Conservation (phyloP, 78 protist genomes). For the Dictyostelium purpureum region DNA sequence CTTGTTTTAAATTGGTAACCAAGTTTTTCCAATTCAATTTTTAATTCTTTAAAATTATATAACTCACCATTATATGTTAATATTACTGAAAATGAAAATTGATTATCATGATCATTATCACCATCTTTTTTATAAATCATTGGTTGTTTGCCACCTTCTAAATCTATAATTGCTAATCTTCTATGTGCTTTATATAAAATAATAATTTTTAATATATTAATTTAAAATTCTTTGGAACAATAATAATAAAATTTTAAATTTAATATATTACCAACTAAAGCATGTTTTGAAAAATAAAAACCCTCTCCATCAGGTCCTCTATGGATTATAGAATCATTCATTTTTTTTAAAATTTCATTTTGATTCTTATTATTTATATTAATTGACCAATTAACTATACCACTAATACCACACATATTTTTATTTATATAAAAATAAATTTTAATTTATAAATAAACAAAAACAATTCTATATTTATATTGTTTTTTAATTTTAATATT, state of each 20-base stretch:
- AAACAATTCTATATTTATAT: no score
- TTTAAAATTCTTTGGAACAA: no score
- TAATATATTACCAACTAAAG: background rate
- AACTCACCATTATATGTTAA: background rate
- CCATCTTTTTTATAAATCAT: background rate
- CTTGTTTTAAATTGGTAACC: background rate
- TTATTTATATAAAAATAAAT: no score
- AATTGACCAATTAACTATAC: background rate
- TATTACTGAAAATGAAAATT: background rate
- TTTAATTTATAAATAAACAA: no score
- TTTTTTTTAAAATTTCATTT: background rate
- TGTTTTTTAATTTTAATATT: no score
- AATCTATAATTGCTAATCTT: background rate
- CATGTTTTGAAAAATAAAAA: background rate
- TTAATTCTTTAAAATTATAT: background rate
- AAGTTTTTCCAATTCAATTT: no score
- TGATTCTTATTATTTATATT: background rate
- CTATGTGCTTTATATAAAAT: no score
- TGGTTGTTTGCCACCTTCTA: background rate
- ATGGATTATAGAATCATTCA: background rate
- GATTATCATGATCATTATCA: no score
- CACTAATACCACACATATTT: background rate
- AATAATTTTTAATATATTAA: no score
- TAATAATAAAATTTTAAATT: no score
- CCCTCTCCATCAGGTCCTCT: background rate